Evolutionary conservation across 768 basidiomycete species (phyloP), one percentile per base, ranked within the genome.

Genomic region (Boletus rufocinnamomeus): DNA sequence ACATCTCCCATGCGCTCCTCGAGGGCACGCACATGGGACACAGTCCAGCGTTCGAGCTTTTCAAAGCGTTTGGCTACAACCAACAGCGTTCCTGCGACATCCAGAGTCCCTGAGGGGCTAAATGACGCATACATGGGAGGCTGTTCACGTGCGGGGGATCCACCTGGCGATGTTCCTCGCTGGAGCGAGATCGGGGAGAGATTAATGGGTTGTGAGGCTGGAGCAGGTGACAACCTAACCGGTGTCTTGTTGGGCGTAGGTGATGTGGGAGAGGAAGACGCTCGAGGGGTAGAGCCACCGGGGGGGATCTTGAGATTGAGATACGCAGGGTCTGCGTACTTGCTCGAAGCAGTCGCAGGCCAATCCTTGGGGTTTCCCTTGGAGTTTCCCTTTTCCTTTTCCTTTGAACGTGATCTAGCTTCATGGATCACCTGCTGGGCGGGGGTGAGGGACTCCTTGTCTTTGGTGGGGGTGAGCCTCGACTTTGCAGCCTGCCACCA

Each of bases 1-100:
- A 94, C 92, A 56, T 94, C 92, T 59, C 86, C 85, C 91, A 94
- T 94, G 34, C 92, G 83, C 21, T 93, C 92, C 63, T 94, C 92
- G n/a, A 94, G 75, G 2, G 92, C 92, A 54, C 92, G 85, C 3
- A 93, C 91, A 64, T 94, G 92, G 7, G 89, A 85, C 3, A 94
- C 90, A 0, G 91, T 88, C 92, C 92, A 94, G 61, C 88, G 88
- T 69, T 94, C 92, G 14, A 94, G 80, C 69, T 94, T 94, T 72
- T 94, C 92, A 58, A 94, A 93, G 23, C 92, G 84, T 44, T 65
- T 74, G 14, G 90, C 89, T 44, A 94, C 84, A 13, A 82, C 81
- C 25, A 94, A 74, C 6, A 94, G 76, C 0, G 92, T 93, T 2
- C 81, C 85, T 13, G 86, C 82, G 10, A 93, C 77, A 66, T 94